Base-by-base conservation (phyloP, 768 basidiomycete species). In the Stropharia rugosoannulata region DNA sequence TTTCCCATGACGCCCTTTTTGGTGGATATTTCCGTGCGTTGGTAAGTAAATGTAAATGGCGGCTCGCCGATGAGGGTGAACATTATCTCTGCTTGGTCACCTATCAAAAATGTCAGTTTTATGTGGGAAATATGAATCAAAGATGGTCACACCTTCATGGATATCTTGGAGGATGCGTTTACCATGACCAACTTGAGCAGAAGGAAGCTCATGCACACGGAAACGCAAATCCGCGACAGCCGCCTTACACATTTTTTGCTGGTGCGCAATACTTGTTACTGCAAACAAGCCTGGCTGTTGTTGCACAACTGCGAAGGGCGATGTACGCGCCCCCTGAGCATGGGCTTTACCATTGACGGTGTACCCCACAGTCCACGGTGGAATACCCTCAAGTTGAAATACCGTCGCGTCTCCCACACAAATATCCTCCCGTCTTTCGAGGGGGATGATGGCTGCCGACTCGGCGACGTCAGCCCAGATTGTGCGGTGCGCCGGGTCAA, bases 1-100 rank as follows among this genome's bases (percentile, higher is more conserved):
- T 88, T 90, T 49, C 84, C 85, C 40, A 83, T 76, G 61, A 82
- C 86, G 29, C 87, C 86, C 67, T 89, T 90, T 73, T 80, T 84
- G 3, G 75, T 69, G 48, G 77, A 80, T 16, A 85, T 79, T 70
- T 93, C 92, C 2, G 91, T 81, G 45, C 93, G 83, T 68, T 94
- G 91, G 71, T 95, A 95, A 0, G 94, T 95, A 73, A 99, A 98
- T 1, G 95, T 89, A 74, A 98, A 99, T 0, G 97, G 97, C 15
- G 97, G 89, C 67, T 92, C 89, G 43, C 97, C 97, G 32, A 87
- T 78, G 51, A 99, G 81, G 3, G 87, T 86, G 70, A 99, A 98
- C 40, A 88, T 73, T 56, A 99, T 97, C 70, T 95, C 92, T 15
- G 96, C 95, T 75, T 97, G 90, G 65, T 94, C 92, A 53, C 92